Evolutionary conservation across 1,284 basidiomycete species (phyloP).

Genomic region (Moesziomyces sp.): DNA sequence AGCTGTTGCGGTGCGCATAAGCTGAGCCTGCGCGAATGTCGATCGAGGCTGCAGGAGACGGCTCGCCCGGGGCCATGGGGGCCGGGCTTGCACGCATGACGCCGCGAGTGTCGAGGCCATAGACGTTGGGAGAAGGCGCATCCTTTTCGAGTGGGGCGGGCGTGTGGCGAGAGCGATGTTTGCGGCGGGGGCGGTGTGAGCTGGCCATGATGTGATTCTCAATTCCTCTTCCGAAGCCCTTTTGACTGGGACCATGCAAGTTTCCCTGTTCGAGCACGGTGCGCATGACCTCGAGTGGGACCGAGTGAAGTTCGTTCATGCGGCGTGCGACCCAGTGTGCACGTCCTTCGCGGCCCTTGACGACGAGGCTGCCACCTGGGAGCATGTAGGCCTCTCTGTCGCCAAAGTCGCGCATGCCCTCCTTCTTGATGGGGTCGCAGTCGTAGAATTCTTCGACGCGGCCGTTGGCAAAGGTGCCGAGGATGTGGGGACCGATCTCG

Average conservation of each 20-base stretch:
- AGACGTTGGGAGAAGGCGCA: conserved; percentile 16
- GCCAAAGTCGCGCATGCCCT: conserved; percentile 61
- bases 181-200: conserved; percentile 56
- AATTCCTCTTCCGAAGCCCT: conserved; percentile 65
- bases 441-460: conserved; percentile 66
- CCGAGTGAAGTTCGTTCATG: conserved; percentile 66
- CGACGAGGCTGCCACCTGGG: conserved; percentile 38
- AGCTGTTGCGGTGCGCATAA: conserved; percentile 52
- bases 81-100: conserved; percentile 51
- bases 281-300: conserved; percentile 64
- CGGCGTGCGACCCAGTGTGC: conserved; percentile 65
- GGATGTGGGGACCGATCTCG: conserved; percentile 66
- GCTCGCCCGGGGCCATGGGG: conserved; percentile 32
- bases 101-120: conserved; percentile 31
- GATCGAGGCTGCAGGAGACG: conserved; percentile 26
- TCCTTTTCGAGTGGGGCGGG: conserved; percentile 18
- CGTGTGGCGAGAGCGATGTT: conserved; percentile 27
- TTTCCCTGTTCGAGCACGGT: conserved; percentile 66
- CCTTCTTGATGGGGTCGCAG: conserved; percentile 61
- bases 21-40: conserved; percentile 18
- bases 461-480: conserved; percentile 67
- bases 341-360: conserved; percentile 55
- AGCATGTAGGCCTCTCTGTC: conserved; percentile 47
- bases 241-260: conserved; percentile 49
- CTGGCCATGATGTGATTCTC: conserved; percentile 65